Base-by-base conservation (phyloP, 1,284 basidiomycete genomes). In the Sporisorium exsertum region DNA sequence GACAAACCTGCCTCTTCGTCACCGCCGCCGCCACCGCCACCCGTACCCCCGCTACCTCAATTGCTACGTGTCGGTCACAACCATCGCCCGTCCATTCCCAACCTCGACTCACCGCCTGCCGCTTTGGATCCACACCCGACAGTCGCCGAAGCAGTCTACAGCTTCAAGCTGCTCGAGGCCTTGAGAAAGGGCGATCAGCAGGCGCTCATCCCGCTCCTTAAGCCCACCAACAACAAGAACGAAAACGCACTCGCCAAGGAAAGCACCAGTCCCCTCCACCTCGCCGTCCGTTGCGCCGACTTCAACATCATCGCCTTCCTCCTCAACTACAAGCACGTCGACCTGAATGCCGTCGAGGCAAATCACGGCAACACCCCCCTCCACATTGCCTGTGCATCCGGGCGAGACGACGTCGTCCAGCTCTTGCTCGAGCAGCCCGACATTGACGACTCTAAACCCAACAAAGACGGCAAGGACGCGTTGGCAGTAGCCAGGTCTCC, bases 351-450 rank as follows among this genome's bases (percentile, higher is more conserved):
- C 2, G 33, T 53, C 8, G 87, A 87, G 47, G 37, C 73, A 0
- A 81, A 85, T 40, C 68, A 78, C 15, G 91, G 91, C 2, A 92
- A 91, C 7, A 95, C 94, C 0, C 89, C 95, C 0, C 88, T 97
- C 0, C 95, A 98, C 84, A 89, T 97, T 10, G 94, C 95, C 0
- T 91, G 92, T 0, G 91, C 91, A 0, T 88, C 95, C 1, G 93
- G 92, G 5, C 89, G 95, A 40, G 87, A 89, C 3, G 95, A 97
- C 67, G 90, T 93, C 10, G 91, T 88, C 70, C 70, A 81, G 64
- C 77, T 82, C 20, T 72, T 87, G 35, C 75, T 87, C 15, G 64
- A 72, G 7, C 77, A 94, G 79, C 90, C 92, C 0, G 89, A 87
- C 5, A 91, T 95, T 56, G 91, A 98, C 83, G 95, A 97, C 80